Base-by-base conservation (phyloP, 345 rosid genomes). In the Draba incana region DNA sequence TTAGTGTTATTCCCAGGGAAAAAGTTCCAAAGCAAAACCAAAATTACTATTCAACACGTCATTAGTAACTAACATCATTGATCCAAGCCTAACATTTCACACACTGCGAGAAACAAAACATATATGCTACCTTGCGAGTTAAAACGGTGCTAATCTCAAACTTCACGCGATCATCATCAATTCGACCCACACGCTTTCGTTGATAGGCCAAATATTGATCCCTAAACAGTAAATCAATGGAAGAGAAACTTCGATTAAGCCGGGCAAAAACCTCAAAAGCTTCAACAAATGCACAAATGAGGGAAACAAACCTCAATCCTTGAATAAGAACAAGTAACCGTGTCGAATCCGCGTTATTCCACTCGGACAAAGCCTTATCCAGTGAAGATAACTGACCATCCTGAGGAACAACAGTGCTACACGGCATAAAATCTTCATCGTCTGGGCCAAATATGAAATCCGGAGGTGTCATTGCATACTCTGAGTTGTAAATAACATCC, bases 131-230 rank as follows among this genome's bases (percentile, higher is more conserved):
- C 99, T 94, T 97, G 71, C 93, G 89, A 23, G 92, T 78, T 64
- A 87, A n/a, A 24, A 94, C 86, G 11, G 99, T 94, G 85, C 89
- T 85, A 38, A 87, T 78, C 74, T 94, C 98, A 76, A 94, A 94
- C 70, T 78, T 89, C 25, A 94, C 65, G 25, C 99, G 79, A 58
- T 87, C 96, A 72, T 91, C 99, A 70, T 94, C 92, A 57, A 94
- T 87, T 77, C 79, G 81, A 38, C 80, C 92, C 2, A 86, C 92
- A 6, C 85, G 88, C 73, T 66, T 86, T 73, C 75, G 70, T 84
- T 91, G 97, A 73, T 84, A 89, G 14, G 66, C 44, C 71, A 69
- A 50, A 60, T 89, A 94, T 61, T 78, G 86, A 75, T 84, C 84
- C 88, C 99, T 94, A 65, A 28, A 63, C 48, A 64, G 27, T 15